Conservation (phyloP, 1,139 yeast genomes). For the Candida neerlandica region DNA sequence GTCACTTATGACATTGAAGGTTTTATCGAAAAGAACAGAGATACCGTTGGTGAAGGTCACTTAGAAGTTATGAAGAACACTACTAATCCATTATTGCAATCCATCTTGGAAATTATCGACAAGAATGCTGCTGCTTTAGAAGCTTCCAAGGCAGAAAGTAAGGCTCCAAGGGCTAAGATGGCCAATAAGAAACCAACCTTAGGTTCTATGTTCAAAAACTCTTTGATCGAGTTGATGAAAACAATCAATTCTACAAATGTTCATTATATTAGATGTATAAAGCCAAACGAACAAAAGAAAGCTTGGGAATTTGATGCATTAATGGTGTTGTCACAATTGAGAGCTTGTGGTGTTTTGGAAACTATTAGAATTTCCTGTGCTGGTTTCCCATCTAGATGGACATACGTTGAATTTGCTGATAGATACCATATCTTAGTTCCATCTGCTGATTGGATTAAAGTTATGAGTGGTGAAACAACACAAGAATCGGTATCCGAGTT, state of each 20-base stretch:
- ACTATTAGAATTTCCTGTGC: constrained; percentile 96
- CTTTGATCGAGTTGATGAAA: constrained; percentile 88
- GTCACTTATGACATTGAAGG: constrained; percentile 93
- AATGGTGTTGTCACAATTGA: constrained; percentile 91
- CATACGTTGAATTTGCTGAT: constrained; percentile 90
- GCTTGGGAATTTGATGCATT: constrained; percentile 97
- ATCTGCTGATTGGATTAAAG: constrained; percentile 68
- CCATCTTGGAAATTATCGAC: constrained; percentile 67
- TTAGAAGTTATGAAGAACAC: constrained; percentile 78
- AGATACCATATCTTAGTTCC: constrained; percentile 83
- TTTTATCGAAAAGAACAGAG: constrained; percentile 94
- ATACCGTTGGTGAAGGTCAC: constrained; percentile 95
- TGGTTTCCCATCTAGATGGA: constrained; percentile 97
- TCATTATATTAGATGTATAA: constrained; percentile 95
- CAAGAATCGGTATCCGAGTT: constrained; percentile 62
- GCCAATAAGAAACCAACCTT: constrained; percentile 85
- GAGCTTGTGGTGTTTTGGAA: constrained; percentile 98
- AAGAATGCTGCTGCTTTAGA: constrained; percentile 58
- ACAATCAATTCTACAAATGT: constrained; percentile 94
- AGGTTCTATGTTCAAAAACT: constrained; percentile 91
- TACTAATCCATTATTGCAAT: constrained; percentile 62
- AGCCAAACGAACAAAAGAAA: constrained; percentile 90
- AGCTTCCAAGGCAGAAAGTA: constrained; percentile 45
- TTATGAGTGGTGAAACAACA: constrained; percentile 57
- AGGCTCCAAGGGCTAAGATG: constrained; percentile 28